Base-by-base conservation (phyloP, 495 filamentous ascomycete species). In the Podospora pseudoanserina region DNA sequence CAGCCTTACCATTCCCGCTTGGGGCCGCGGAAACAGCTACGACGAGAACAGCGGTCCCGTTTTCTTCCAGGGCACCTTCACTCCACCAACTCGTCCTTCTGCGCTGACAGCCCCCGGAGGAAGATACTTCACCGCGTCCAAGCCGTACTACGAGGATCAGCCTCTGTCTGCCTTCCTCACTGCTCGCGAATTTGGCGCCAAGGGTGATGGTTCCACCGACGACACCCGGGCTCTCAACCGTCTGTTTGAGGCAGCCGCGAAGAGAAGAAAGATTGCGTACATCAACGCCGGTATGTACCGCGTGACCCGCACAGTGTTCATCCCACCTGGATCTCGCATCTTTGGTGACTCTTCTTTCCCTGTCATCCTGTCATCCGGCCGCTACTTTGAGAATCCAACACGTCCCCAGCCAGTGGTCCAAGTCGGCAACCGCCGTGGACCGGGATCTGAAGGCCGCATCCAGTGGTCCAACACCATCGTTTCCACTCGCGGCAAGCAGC, bases 261-360 rank as follows among this genome's bases (percentile, higher is more conserved):
- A 77, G 0, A 67, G 78, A 0, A 79, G 79, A 61, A 87, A 91
- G 61, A 82, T 97, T 54, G 87, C 94, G 58, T 97, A 89, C 82
- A 91, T 97, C 74, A 91, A 96, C 72, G 88, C 92, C 66, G 94
- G 94, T 23, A 86, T 88, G 27, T 97, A 97, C 79, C 80, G 90
- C 18, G 85, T 97, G 68, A 91, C 89, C 18, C 81, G 84, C 49
- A 97, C 94, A 3, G 77, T 97, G 71, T 84, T 87, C 69, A 85
- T 97, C 30, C 94, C 93, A 0, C 80, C 86, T 34, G 84, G 88
- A 60, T 87, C 89, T 67, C 82, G 81, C 63, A 93, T 97, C 72
- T 86, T 88, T 4, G 94, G 93, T 66, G 94, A 97, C 72, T 86
- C 90, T 64, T 86, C 90, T 63, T 95, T 90, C 85, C 81, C 94